phyloP scores from a whole-genome alignment of 345 rosid species.

The Pugionium dolabratum region DNA sequence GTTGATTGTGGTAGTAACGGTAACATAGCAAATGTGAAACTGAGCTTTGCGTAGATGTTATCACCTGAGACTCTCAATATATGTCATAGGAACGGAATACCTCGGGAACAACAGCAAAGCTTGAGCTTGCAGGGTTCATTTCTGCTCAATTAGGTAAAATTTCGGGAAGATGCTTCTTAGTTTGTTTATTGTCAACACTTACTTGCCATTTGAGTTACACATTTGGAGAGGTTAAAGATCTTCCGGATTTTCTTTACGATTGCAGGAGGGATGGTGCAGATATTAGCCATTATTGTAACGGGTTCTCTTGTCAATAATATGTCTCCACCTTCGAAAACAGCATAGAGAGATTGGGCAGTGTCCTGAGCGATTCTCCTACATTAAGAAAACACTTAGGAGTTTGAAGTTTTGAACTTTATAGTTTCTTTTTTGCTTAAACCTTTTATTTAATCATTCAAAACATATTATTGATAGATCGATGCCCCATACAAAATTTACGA shows the following conservation, averaged over 20 bases:
- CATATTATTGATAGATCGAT: no score
- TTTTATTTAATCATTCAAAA: no score
- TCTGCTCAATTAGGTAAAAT: slow-evolving; percentile 48
- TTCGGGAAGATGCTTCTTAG: not conserved
- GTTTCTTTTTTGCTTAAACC: not conserved
- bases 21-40: not conserved
- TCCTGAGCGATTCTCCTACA: slow-evolving; percentile 12
- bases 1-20: not conserved
- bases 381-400: slow-evolving; percentile 10
- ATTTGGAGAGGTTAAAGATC: not conserved
- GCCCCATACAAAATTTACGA: no score
- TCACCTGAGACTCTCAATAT: slow-evolving; percentile 2
- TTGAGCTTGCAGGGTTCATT: slow-evolving; percentile 41
- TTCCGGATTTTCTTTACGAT: not conserved
- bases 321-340: slow-evolving; percentile 73
- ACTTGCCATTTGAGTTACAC: not conserved
- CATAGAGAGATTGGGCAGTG: slow-evolving; percentile 20
- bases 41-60: slow-evolving; percentile 22
- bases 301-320: slow-evolving; percentile 57
- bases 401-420: slow-evolving; percentile 18
- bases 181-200: not conserved
- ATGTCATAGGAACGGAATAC: slow-evolving; percentile 33
- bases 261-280: slow-evolving; percentile 52
- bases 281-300: slow-evolving; percentile 41
- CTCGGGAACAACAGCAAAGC: slow-evolving; percentile 43